Evolutionary conservation across 23 red algal genomes (phyloP), one percentile per base, ranked within the genome.

Genomic region (Gracilaria vermiculophylla): DNA sequence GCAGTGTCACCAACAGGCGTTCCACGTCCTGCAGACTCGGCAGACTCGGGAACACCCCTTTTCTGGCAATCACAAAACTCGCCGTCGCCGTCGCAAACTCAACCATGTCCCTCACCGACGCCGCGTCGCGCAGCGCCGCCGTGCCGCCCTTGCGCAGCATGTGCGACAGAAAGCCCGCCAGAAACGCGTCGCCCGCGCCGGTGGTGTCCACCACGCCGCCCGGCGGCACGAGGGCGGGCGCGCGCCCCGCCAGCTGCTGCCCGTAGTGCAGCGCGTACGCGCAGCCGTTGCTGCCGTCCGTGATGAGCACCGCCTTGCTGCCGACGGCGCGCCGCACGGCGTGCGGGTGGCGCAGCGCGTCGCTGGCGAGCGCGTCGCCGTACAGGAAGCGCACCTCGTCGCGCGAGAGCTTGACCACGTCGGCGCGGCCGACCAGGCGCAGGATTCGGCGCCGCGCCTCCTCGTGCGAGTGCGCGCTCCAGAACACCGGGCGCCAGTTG

Each of bases 101-200:
- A 53, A 73, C 62, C 21, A 81, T 78, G 3, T 92, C 32, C 52
- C 53, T 32, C 34, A 53, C 75, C 50, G 42, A 69, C 3, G 35
- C 56, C 62, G 24, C 65, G 32, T 81, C 74, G 2, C 14, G 35
- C 57, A 91, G 60, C n/a, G 69, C 73, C 36, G 52, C 16, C 17
- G 76, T 62, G 10, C 87, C 87, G 37, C 87, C 87, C 45, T 60
- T 2, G 7, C 73, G 73, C n/a, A 91, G 21, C 78, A 85, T 75
- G 55, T 77, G 16, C n/a, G 78, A 67, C 33, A 92, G 43, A 65
- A 83, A 92, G 3, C 78, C 89, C 17, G 76, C 89, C 66, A 92
- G 69, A 73, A 85, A 92, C 24, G 89, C 77, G 52, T 92, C 89
- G 21, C 89, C 89, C 14, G 89, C 89, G 14, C 89, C 89, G 2